Evolutionary conservation across 257 asterid genomes (phyloP), one percentile per base, ranked within the genome.

Genomic region (Fraxinus quadrangulata): DNA sequence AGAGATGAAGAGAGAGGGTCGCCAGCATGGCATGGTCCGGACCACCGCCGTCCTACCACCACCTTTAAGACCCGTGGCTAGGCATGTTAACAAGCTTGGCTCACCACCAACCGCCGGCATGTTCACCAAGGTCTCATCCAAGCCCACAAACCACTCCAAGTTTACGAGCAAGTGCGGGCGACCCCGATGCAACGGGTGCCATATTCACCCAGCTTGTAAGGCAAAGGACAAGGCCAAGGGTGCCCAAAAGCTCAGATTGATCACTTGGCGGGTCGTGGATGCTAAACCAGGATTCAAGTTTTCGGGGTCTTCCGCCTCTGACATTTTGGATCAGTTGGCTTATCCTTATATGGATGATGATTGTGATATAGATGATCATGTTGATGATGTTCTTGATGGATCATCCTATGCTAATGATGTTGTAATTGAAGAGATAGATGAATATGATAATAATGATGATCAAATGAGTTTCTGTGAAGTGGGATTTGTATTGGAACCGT

Each of bases 71-170:
- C 86, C 88, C 13, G 72, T 75, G 2, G 36, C 75, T 21, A 40
- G 88, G 61, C 30, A 51, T 75, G 75, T 66, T 31, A 82, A 82
- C 70, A 82, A 76, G 85, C 71, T 85, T 10, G 24, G 33, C 61
- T 79, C 95, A 30, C 84, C 89, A 11, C 92, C 92, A 19, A 85
- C 91, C 0, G 97, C 97, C 19, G 97, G 97, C 42, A 49, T 77
- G n/a, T 91, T 92, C 87, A 70, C 89, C 61, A 81, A 63, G 81
- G 92, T 84, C 72, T 49, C 96, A 10, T 11, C 86, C 68, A 92
- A 89, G 85, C 99, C 99, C 69, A 90, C 91, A 17, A 94, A 90
- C 87, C 97, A 90, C 82, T 94, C 99, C 81, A 91, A 94, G 86
- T 94, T 90, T 84, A 92, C 95, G 12, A 87, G 95, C 24, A 91